Evolutionary conservation across 1,284 basidiomycete genomes (phyloP).

Genomic region (Schizophyllum commune): DNA sequence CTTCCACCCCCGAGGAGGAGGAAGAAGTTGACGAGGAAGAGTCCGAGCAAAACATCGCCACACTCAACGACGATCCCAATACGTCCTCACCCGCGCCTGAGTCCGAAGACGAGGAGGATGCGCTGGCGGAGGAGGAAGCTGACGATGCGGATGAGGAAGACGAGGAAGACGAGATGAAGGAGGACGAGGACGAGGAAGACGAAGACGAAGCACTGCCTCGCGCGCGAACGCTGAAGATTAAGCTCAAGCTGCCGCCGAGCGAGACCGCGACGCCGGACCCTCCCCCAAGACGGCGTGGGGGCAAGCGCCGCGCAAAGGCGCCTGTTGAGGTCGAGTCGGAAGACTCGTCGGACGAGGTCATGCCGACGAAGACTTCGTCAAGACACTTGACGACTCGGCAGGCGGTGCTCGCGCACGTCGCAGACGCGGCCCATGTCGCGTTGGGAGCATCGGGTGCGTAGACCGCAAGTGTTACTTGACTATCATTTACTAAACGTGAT

Average conservation of each 20-base stretch:
- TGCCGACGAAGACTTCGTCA: background rate
- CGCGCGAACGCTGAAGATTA: conserved; percentile 11
- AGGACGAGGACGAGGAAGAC: conserved; percentile 5
- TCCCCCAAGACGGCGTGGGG: conserved; percentile 3
- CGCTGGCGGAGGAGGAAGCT: conserved; percentile 11
- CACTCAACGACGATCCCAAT: background rate
- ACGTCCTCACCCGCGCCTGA: background rate
- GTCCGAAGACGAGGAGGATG: conserved; percentile 1
- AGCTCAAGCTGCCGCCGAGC: conserved; percentile 9
- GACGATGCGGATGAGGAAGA: conserved; percentile 7
- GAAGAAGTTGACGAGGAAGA: no score
- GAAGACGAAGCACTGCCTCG: conserved; percentile 8
- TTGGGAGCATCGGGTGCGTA: conserved; percentile 3
- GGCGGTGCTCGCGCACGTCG: conserved; percentile 6
- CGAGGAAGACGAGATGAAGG: background rate
- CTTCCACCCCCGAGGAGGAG: conserved; percentile 1
- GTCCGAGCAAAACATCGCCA: conserved; percentile 5
- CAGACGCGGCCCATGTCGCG: conserved; percentile 4
- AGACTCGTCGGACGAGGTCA: conserved; percentile 8
- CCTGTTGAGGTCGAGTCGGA: conserved; percentile 11
- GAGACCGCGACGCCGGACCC: background rate
- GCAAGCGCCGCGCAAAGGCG: background rate
- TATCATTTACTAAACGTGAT: background rate
- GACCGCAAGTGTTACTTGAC: background rate
- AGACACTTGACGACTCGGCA: conserved; percentile 10